Conservation (phyloP, 2,329 filamentous ascomycete genomes). For the Cercospora sojina region DNA sequence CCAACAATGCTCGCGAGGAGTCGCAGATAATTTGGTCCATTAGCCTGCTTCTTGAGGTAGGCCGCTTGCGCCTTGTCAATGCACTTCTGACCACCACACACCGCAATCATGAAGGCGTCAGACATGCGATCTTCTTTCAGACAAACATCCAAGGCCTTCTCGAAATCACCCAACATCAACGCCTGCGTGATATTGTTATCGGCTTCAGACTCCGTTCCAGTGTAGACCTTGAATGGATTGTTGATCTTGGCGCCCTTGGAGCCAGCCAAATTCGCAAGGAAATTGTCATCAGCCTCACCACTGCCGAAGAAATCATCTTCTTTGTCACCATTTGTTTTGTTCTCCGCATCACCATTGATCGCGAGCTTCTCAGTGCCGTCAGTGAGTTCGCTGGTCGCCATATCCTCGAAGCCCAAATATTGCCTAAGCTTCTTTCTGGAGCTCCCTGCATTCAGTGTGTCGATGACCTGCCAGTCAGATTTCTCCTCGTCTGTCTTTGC, state of each 20-base stretch:
- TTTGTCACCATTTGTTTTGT: slow-evolving; percentile 30
- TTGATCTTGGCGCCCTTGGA: slow-evolving; percentile 91
- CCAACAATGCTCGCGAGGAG: slow-evolving; percentile 87
- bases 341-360: slow-evolving; percentile 54
- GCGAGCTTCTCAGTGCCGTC: slow-evolving; percentile 43
- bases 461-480: slow-evolving; percentile 92
- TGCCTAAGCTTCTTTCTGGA: slow-evolving; percentile 83
- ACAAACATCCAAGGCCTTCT: slow-evolving; percentile 84
- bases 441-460: slow-evolving; percentile 80
- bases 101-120: slow-evolving; percentile 96
- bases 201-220: slow-evolving; percentile 75
- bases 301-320: slow-evolving; percentile 70
- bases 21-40: slow-evolving; percentile 86
- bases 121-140: slow-evolving; percentile 86
- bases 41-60: slow-evolving; percentile 80
- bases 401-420: slow-evolving; percentile 80
- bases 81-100: slow-evolving; percentile 89
- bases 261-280: slow-evolving; percentile 78
- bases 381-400: slow-evolving; percentile 48
- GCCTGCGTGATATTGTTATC: slow-evolving; percentile 86
- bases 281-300: slow-evolving; percentile 73
- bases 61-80: slow-evolving; percentile 91
- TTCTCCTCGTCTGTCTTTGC: slow-evolving; percentile 87
- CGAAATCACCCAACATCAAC: slow-evolving; percentile 85
- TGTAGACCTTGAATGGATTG: slow-evolving; percentile 88